Percentiles rank a stretch among this genome's conserved stretches.
phyloP scores from a whole-genome alignment of 2,329 filamentous ascomycete species.

The Pestalotiopsis sp. region DNA sequence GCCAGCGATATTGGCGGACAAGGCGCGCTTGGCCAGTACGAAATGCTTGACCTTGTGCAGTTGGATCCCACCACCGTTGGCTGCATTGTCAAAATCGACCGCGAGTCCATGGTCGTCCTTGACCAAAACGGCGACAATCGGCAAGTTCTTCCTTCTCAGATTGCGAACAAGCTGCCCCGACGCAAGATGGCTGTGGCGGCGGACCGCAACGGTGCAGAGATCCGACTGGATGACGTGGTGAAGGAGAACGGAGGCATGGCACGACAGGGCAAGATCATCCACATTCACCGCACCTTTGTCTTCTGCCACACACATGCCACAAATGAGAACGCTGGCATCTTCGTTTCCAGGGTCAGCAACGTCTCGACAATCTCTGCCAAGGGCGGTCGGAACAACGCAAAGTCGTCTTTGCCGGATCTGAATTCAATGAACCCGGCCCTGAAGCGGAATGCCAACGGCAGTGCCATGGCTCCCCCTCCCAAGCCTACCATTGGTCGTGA shows the following conservation, averaged over 20 bases:
- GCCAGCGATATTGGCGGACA: constrained; percentile 90
- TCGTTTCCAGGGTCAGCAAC: constrained; percentile 82
- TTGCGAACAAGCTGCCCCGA: constrained; percentile 83
- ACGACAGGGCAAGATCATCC: constrained; percentile 84
- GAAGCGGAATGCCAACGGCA: constrained; percentile 65
- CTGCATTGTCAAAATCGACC: constrained; percentile 92
- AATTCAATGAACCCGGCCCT: constrained; percentile 91
- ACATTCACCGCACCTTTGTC: constrained; percentile 90
- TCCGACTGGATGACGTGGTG: constrained; percentile 87
- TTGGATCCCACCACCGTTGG: constrained; percentile 90
- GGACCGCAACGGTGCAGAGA: constrained; percentile 90
- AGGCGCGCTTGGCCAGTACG: constrained; percentile 82
- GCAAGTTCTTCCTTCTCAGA: constrained; percentile 85
- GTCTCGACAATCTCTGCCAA: constrained; percentile 93
- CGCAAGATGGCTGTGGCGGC: constrained; percentile 86
- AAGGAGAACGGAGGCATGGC: constrained; percentile 87
- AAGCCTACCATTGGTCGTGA: constrained; percentile 77
- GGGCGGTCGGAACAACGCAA: constrained; percentile 73
- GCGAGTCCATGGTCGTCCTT: constrained; percentile 85
- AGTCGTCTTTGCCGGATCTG: constrained; percentile 71
- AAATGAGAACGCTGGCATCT: constrained; percentile 86
- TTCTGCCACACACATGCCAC: constrained; percentile 85
- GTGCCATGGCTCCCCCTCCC: constrained; percentile 65
- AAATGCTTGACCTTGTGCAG: constrained; percentile 91
- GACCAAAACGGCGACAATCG: constrained; percentile 87